These are phyloP conservation scores for Leucaena leucocephala DNA, from an alignment of 306 rosid genomes.

Conservation along the genomic window DNA sequence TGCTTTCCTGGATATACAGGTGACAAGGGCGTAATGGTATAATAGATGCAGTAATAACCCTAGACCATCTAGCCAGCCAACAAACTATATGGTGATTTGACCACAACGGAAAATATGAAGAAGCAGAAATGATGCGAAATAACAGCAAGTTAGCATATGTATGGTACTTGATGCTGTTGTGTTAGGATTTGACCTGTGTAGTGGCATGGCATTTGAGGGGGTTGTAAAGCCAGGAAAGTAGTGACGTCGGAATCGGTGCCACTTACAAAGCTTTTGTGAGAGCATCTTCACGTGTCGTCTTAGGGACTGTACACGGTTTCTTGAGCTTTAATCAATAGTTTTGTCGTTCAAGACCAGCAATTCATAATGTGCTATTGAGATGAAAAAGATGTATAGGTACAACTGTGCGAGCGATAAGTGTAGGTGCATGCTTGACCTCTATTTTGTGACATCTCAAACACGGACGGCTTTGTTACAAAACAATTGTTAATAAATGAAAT, in stretches of 20 bases:
- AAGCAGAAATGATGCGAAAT: background rate
- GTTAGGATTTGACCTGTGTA: slow-evolving; percentile 2
- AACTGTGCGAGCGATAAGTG: background rate
- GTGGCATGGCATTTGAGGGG: background rate
- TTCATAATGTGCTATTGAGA: background rate
- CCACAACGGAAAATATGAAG: background rate
- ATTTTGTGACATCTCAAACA: background rate
- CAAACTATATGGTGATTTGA: slow-evolving; percentile 2
- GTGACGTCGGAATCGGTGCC: background rate
- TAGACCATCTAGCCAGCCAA: slow-evolving; percentile 33
- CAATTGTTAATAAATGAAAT: background rate
- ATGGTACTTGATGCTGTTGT: background rate
- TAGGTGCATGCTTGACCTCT: background rate
- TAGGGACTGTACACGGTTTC: background rate
- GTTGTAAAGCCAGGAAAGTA: background rate
- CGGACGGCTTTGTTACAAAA: background rate
- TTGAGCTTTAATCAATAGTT: background rate
- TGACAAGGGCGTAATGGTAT: slow-evolving; percentile 29
- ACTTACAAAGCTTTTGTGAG: background rate
- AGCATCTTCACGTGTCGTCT: background rate
- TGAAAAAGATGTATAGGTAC: background rate
- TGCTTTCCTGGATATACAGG: background rate
- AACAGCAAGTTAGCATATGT: background rate
- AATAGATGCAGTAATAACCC: slow-evolving; percentile 30
- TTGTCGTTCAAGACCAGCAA: background rate